These are phyloP conservation scores for Ascochyta fabae DNA, from an alignment of 2,329 filamentous ascomycete species.

Conservation along the genomic window DNA sequence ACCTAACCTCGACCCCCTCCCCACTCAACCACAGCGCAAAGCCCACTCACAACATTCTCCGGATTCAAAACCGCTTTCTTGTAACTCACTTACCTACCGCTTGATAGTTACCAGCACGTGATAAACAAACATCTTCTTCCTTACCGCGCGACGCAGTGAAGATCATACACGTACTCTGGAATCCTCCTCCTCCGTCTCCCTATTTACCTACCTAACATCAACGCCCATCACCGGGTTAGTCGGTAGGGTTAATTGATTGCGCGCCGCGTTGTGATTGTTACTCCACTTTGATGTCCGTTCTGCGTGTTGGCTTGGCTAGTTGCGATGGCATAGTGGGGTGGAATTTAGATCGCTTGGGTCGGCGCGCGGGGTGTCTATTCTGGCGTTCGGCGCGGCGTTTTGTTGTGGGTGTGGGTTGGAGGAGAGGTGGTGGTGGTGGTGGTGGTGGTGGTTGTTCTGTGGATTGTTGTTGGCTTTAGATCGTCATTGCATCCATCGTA, in stretches of 20 bases:
- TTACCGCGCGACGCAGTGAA: too few relatives aligned
- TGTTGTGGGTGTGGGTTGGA: neutral
- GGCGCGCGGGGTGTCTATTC: conserved; percentile 53
- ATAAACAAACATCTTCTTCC: too few relatives aligned
- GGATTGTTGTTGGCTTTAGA: neutral
- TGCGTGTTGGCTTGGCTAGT: conserved; percentile 45
- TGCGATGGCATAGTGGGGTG: conserved; percentile 51
- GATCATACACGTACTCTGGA: conserved; percentile 40
- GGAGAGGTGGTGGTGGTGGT: neutral
- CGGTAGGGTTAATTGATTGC: conserved; percentile 49
- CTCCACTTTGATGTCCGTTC: conserved; percentile 53
- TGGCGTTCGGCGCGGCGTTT: conserved; percentile 37
- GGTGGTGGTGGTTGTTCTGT: neutral
- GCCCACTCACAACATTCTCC: conserved; percentile 17
- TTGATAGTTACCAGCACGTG: conserved; percentile 55
- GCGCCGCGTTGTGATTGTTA: conserved; percentile 59
- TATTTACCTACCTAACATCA: conserved; percentile 50
- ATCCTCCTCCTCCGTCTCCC: conserved; percentile 48
- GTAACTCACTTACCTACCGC: conserved; percentile 47
- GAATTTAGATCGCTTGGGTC: conserved; percentile 53
- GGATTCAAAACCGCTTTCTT: too few relatives aligned
- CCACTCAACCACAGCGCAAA: conserved; percentile 53
- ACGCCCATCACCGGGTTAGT: conserved; percentile 49
- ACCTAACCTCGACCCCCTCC: conserved; percentile 51
- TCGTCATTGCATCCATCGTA: neutral